phyloP scores from a whole-genome alignment of 805 yeast genomes.

The Ogataea salicorniae region DNA sequence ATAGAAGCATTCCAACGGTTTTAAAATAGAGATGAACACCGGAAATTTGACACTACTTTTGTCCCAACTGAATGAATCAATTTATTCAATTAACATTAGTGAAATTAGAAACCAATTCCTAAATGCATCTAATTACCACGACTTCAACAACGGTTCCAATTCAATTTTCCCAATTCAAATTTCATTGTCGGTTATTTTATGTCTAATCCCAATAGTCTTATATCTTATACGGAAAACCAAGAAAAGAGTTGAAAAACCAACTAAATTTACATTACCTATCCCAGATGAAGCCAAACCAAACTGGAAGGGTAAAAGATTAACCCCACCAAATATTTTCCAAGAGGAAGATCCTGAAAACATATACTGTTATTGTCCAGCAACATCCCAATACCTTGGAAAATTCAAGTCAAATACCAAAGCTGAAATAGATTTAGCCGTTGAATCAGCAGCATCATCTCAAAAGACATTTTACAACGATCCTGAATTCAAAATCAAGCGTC shows the following conservation, averaged over 20 bases:
- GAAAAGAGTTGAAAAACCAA: constrained; percentile 29
- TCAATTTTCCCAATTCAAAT: constrained; percentile 26
- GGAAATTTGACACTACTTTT: constrained; percentile 18
- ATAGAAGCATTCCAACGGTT: background rate
- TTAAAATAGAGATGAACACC: constrained; percentile 5
- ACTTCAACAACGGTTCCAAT: constrained; percentile 3
- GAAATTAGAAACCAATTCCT: constrained; percentile 11
- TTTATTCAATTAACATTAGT: constrained; percentile 17
- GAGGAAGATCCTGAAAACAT: constrained; percentile 62
- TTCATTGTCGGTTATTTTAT: constrained; percentile 25
- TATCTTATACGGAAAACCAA: constrained; percentile 21
- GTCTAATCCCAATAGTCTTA: constrained; percentile 19
- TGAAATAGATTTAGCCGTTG: constrained; percentile 66
- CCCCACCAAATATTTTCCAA: constrained; percentile 54
- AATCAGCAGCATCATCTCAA: constrained; percentile 52
- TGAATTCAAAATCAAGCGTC: constrained; percentile 50
- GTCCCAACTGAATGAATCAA: constrained; percentile 20
- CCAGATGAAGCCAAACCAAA: constrained; percentile 81
- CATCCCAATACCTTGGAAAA: constrained; percentile 82
- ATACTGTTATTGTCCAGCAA: constrained; percentile 92
- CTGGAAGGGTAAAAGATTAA: constrained; percentile 84
- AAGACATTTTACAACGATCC: constrained; percentile 44
- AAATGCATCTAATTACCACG: constrained; percentile 12
- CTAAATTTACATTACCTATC: constrained; percentile 47
- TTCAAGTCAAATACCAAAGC: constrained; percentile 56